Conservation (phyloP, 345 rosid genomes). For the Microcos paniculata region DNA sequence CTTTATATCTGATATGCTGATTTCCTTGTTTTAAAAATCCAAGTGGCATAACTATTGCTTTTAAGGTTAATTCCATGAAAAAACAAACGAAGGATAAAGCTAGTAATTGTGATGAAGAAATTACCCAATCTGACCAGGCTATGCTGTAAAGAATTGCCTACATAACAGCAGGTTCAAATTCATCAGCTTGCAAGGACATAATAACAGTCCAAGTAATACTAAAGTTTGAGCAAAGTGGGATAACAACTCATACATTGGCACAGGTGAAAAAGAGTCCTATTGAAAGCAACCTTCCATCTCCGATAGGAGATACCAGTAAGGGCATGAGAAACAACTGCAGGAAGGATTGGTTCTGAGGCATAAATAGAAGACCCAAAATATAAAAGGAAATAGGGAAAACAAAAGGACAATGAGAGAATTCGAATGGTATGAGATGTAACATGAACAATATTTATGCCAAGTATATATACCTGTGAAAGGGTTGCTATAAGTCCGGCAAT, state of each 20-base stretch:
- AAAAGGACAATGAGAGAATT: not conserved
- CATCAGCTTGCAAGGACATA: not conserved
- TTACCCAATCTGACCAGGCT: slow-evolving; percentile 87
- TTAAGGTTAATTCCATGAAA: not conserved
- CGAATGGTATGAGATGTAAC: not conserved
- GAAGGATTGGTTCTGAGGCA: not conserved
- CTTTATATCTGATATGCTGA: not conserved
- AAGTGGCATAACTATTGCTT: not conserved
- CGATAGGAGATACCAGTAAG: slow-evolving; percentile 45
- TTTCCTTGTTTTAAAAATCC: not conserved
- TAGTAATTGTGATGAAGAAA: slow-evolving; percentile 14
- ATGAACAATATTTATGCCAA: not conserved
- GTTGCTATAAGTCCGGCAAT: slow-evolving; percentile 49
- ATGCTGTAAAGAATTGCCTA: slow-evolving; percentile 68
- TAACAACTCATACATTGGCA: slow-evolving; percentile 35
- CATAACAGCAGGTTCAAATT: slow-evolving; percentile 24
- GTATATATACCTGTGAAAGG: slow-evolving; percentile 55
- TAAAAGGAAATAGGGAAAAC: not conserved
- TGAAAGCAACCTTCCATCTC: slow-evolving; percentile 72
- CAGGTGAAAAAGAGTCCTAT: slow-evolving; percentile 54
- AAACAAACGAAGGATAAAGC: not conserved
- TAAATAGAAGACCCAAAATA: not conserved
- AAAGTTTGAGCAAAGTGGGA: not conserved
- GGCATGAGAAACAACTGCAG: slow-evolving; percentile 78
- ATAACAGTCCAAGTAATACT: not conserved